These are phyloP conservation scores for Leptographium lundbergii DNA, from an alignment of 2,329 filamentous ascomycete species.

Conservation along the genomic window DNA sequence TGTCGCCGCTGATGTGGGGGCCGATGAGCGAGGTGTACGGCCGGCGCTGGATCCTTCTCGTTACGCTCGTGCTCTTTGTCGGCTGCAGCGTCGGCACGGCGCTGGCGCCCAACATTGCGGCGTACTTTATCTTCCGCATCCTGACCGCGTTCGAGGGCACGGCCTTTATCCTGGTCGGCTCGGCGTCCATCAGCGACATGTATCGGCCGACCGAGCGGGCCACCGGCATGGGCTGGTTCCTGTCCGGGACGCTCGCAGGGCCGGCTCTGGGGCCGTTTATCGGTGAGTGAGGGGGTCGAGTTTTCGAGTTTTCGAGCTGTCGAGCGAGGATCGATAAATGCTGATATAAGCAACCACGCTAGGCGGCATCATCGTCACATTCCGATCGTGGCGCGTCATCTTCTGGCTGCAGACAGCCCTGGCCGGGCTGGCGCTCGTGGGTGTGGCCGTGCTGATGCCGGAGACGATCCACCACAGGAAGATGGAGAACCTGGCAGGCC, in stretches of 20 bases:
- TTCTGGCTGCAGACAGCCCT: constrained; percentile 59
- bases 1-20: constrained; percentile 53
- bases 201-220: constrained; percentile 50
- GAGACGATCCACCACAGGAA: constrained; percentile 54
- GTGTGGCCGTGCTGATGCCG: constrained; percentile 48
- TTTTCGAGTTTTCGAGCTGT: no score
- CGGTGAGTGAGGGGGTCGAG: not conserved
- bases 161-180: constrained; percentile 54
- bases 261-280: constrained; percentile 52
- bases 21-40: constrained; percentile 49
- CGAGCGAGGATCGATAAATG: no score
- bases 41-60: constrained; percentile 39
- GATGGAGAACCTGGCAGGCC: constrained; percentile 38
- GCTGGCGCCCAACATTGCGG: constrained; percentile 49
- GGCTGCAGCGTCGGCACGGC: constrained; percentile 54
- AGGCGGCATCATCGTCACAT: constrained; percentile 57
- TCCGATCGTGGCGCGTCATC: constrained; percentile 51
- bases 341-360: not conserved
- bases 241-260: constrained; percentile 52
- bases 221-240: constrained; percentile 54
- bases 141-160: constrained; percentile 60
- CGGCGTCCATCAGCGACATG: constrained; percentile 45
- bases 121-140: constrained; percentile 57
- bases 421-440: constrained; percentile 39
- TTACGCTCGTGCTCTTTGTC: constrained; percentile 45